Base-by-base conservation (phyloP, 148 eudicot species). In the Heliamphora exappendiculata region DNA sequence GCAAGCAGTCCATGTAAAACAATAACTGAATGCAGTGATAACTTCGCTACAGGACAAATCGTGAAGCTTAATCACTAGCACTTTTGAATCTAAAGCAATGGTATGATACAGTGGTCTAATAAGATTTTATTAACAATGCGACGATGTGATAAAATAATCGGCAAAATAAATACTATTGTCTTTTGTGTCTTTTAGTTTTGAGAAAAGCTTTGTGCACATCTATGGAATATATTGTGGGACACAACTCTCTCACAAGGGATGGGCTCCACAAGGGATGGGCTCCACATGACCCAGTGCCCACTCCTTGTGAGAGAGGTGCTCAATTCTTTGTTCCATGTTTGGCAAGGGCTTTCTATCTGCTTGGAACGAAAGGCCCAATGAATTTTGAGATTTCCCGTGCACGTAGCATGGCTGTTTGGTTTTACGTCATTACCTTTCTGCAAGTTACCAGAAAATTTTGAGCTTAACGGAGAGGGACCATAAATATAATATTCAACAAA, bases 31-130 rank as follows among this genome's bases (percentile, higher is more conserved):
- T 68, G n/a, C 36, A 24, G 47, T 47, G 39, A 24, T 70, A n/a
- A n/a, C n/a, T n/a, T n/a, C n/a, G n/a, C n/a, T n/a, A n/a, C n/a
- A 28, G 39, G 22, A 45, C 45, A 20, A 45, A 20, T 45, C 72
- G 6, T 70, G 73, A 45, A 45, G 57, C 73, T 29, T 70, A 47
- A 26, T 28, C 73, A 29, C 57, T 28, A 70, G n/a, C 73, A 70
- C 57, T 70, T 47, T 70, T 55, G 39, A 70, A 70, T 70, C 55
- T 24, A 47, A 47, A 70, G 33, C 57, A 47, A 47, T 22, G 28
- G 57, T 70, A 47, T 39, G 6, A 47, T 22, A 47, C 49, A 39
- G 51, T 11, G 22, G 55, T 28, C 45, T 16, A 31, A 69, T 26
- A 45, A 69, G n/a, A 69, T 33, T 47, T 29, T 57, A 2, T 9